Percentiles rank a stretch among this genome's conserved stretches.
These are phyloP conservation scores for Lentinus tigrinus DNA, from an alignment of 768 basidiomycete species.

Conservation along the genomic window DNA sequence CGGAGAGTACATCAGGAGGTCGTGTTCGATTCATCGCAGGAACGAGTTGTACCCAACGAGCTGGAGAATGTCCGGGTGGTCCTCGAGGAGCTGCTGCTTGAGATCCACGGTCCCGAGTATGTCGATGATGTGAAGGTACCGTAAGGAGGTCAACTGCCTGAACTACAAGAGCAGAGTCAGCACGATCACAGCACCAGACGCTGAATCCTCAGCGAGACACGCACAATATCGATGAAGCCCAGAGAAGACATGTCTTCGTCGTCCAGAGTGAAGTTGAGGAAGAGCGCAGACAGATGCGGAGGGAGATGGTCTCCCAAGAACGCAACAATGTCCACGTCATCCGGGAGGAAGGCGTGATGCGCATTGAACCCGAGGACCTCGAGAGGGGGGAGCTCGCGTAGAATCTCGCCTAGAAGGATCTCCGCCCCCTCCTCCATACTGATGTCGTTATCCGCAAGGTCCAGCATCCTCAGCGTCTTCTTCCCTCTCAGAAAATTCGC, in stretches of 20 bases:
- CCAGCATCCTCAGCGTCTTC: no score
- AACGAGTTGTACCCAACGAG: constrained; percentile 8
- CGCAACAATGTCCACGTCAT: not conserved
- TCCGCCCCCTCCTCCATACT: not conserved
- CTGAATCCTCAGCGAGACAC: not conserved
- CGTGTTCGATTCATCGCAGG: constrained; percentile 3
- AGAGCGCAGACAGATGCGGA: not conserved
- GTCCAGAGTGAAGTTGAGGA: not conserved
- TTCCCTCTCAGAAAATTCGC: no score
- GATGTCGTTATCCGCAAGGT: not conserved
- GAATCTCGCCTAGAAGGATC: not conserved
- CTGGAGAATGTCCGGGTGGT: constrained; percentile 8
- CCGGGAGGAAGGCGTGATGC: no score
- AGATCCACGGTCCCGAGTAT: not conserved
- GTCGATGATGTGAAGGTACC: not conserved
- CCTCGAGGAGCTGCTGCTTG: constrained; percentile 9
- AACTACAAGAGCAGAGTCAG: no score
- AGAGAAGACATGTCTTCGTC: not conserved
- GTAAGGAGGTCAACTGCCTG: not conserved
- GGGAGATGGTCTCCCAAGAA: not conserved
- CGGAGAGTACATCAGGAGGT: not conserved
- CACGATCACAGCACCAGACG: not conserved
- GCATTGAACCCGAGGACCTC: not conserved
- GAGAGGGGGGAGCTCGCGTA: not conserved
- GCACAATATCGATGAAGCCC: not conserved